These are phyloP conservation scores for Hortaea werneckii DNA, from an alignment of 2,329 filamentous ascomycete genomes.

Conservation along the genomic window DNA sequence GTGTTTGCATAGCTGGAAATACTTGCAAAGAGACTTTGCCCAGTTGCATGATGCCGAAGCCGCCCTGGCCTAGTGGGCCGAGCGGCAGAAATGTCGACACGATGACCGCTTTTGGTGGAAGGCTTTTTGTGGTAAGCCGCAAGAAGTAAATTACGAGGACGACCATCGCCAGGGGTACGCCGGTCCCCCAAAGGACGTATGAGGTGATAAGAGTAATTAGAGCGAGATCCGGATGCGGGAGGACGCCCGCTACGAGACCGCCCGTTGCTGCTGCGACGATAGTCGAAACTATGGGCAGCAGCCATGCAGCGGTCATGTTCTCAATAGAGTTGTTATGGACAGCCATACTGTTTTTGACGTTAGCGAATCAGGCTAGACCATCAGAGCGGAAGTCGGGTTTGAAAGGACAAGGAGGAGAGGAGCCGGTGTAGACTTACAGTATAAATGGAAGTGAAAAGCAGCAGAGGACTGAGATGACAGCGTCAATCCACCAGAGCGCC, in stretches of 20 bases:
- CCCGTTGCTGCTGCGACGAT: slow-evolving; percentile 57
- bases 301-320: slow-evolving; percentile 52
- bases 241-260: slow-evolving; percentile 48
- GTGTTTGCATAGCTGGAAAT: slow-evolving; percentile 29
- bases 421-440: slow-evolving; percentile 5
- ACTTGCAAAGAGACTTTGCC: slow-evolving; percentile 33
- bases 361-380: too few relatives aligned
- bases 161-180: slow-evolving; percentile 49
- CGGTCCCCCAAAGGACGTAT: slow-evolving; percentile 61
- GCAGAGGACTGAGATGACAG: slow-evolving; percentile 6
- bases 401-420: too few relatives aligned
- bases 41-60: slow-evolving; percentile 37
- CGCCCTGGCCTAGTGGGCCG: slow-evolving; percentile 42
- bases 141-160: slow-evolving; percentile 61
- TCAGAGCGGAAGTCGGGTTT: too few relatives aligned
- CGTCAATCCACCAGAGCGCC: slow-evolving; percentile 16
- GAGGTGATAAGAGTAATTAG: slow-evolving; percentile 53
- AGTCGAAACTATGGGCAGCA: slow-evolving; percentile 56
- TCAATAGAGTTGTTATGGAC: slow-evolving; percentile 18
- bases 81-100: slow-evolving; percentile 59
- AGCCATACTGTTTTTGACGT: too few relatives aligned
- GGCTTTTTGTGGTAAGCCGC: slow-evolving; percentile 54
- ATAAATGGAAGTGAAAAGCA: slow-evolving; percentile 13
- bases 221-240: slow-evolving; percentile 42
- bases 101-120: slow-evolving; percentile 57